These are phyloP conservation scores for Hymenoscyphus repandus DNA, from an alignment of 2,329 filamentous ascomycete genomes.

Conservation along the genomic window DNA sequence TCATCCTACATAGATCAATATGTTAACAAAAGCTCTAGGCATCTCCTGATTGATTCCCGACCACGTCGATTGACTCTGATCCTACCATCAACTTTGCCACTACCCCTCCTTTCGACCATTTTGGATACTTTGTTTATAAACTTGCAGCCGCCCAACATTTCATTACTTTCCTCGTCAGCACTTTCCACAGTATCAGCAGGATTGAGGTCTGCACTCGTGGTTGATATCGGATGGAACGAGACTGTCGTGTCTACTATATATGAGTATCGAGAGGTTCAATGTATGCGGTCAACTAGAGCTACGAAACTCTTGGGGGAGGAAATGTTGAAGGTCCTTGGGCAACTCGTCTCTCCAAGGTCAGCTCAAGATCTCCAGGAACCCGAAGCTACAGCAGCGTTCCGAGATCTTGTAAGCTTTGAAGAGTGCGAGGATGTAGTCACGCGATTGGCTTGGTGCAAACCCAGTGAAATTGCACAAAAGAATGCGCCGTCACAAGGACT, in stretches of 20 bases:
- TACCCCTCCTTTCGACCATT: conserved; percentile 69
- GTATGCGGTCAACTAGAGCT: conserved; percentile 65
- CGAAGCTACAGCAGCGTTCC: conserved; percentile 10
- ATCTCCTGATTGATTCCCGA: conserved; percentile 67
- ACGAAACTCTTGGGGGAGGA: conserved; percentile 67
- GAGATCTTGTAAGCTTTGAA: conserved; percentile 55
- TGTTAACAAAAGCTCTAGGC: conserved; percentile 36
- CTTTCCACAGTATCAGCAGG: conserved; percentile 75
- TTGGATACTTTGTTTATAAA: conserved; percentile 75
- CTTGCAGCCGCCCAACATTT: conserved; percentile 76
- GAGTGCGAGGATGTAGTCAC: conserved; percentile 76
- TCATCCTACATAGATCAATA: conserved; percentile 9
- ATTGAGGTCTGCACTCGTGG: conserved; percentile 74
- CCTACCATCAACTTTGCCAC: conserved; percentile 70
- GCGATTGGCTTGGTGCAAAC: conserved; percentile 72
- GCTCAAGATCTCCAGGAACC: conserved; percentile 18
- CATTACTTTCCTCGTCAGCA: conserved; percentile 71
- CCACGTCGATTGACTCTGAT: conserved; percentile 70
- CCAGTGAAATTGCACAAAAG: conserved; percentile 15
- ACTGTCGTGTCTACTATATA: conserved; percentile 81
- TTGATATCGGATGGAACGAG: conserved; percentile 92
- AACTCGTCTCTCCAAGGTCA: conserved; percentile 33
- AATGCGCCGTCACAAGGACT: conserved; percentile 31
- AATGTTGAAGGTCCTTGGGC: conserved; percentile 59
- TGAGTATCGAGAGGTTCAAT: conserved; percentile 78